Evolutionary conservation across 106 monocot species (phyloP).

Genomic region (Alisma plantagoaquatica): DNA sequence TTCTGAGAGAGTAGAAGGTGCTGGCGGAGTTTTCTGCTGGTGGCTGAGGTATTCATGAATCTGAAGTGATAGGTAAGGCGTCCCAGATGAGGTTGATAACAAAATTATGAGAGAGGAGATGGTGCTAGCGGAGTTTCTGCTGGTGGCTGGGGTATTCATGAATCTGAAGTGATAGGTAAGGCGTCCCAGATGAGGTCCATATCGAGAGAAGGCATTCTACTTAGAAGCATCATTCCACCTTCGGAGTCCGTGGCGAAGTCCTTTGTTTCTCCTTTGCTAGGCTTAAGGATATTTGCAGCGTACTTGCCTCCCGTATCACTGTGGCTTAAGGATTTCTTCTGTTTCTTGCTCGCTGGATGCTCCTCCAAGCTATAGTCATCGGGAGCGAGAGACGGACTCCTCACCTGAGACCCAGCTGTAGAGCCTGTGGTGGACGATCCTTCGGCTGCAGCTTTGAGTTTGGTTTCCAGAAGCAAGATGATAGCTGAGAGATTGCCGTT

Average conservation of each 20-base stretch:
- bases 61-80: slow-evolving; percentile 2
- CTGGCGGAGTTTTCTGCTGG: no score
- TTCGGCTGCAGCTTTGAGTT: slow-evolving; percentile 8
- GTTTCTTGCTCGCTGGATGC: slow-evolving; percentile 4
- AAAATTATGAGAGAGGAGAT: no score
- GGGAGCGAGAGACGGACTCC: no score
- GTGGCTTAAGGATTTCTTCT: neutral
- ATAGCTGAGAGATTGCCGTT: slow-evolving; percentile 7
- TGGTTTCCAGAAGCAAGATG: slow-evolving; percentile 18
- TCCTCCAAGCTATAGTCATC: no score
- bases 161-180: slow-evolving; percentile 2
- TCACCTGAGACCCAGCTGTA: no score
- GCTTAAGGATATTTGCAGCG: neutral
- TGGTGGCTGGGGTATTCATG: no score
- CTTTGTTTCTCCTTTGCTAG: slow-evolving; percentile 3
- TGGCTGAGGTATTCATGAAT: no score
- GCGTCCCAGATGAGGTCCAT: slow-evolving; percentile 15
- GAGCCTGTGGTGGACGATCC: no score
- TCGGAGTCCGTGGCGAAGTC: neutral
- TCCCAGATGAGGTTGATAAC: slow-evolving; percentile 17
- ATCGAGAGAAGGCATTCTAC: slow-evolving; percentile 13
- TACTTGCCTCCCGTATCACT: no score
- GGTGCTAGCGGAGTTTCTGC: no score
- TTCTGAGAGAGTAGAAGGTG: no score
- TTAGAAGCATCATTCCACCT: neutral